Evolutionary conservation across 228 moss, liverwort and hornwort genomes (phyloP), one percentile per base, ranked within the genome.

Genomic region (Sphagnum fallax): DNA sequence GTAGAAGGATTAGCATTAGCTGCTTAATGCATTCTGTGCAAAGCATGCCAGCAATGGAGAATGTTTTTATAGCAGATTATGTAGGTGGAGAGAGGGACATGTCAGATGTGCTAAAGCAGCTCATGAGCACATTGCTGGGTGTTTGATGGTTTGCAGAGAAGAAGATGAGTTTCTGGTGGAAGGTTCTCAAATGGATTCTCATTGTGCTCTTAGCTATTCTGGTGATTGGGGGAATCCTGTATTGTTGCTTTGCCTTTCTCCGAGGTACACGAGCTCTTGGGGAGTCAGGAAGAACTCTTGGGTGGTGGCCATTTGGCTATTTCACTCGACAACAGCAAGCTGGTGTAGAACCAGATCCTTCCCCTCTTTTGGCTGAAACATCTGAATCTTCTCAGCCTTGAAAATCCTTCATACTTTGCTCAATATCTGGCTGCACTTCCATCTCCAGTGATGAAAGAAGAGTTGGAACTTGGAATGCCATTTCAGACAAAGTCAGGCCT

Each of bases 111-210:
- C 32, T 32, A 3, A 32, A 32, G 32, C 32, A 32, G 3, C 32
- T 32, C 32, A 32, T 32, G 32, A 32, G 32, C 2, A 32, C 32
- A 32, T 32, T 32, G 32, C 32, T 32, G 32, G 32, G 32, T 32
- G 32, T 32, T 32, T 3, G 3, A 32, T 32, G 50, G 58, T 51
- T 14, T 84, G 62, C 80, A 81, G 74, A 63, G 5, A 69, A 76
- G 74, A 81, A 87, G 61, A 78, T 82, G 65, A 65, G 80, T 49
- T 72, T 65, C 52, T 78, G 71, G 83, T 87, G 78, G 65, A 84
- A 65, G 49, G 58, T 81, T 71, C 52, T 76, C 76, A 78, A 76
- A 60, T 50, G 70, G 65, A n/a, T 9, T 55, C 69, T 78, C 52
- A 55, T 78, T 53, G 47, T 11, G 48, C 4, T 79, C 16, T 18